Percentiles rank a stretch among this genome's conserved stretches.
phyloP scores from a whole-genome alignment of 225 moss, liverwort and hornwort species.

The Rhytidiadelphus loreus region DNA sequence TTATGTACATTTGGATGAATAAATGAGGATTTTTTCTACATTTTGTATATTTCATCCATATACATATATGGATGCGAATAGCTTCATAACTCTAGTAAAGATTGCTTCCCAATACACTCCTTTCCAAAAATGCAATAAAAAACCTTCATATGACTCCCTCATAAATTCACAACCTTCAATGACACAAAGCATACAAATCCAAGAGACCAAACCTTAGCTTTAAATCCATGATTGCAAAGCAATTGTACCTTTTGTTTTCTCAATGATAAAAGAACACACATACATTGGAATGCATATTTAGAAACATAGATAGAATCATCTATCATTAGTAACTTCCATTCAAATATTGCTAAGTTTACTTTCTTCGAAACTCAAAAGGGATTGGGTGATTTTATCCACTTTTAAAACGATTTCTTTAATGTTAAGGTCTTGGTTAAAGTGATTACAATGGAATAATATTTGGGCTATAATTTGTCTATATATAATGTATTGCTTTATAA shows the following conservation, averaged over 20 bases:
- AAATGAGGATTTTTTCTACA: too few relatives aligned
- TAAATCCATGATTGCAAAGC: not conserved
- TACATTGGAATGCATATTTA: not conserved
- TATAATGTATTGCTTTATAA: not conserved
- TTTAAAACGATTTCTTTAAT: too few relatives aligned
- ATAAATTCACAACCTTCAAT: not conserved
- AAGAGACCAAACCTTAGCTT: too few relatives aligned
- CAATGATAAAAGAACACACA: rapidly evolving
- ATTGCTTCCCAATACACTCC: too few relatives aligned
- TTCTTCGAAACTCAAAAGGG: not conserved
- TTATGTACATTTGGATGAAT: too few relatives aligned
- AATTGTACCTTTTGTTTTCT: not conserved
- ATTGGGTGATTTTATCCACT: not conserved
- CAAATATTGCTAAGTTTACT: not conserved
- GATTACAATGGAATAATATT: not conserved
- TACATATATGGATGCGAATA: too few relatives aligned
- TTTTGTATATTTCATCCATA: too few relatives aligned
- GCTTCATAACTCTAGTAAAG: too few relatives aligned
- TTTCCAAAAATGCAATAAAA: too few relatives aligned
- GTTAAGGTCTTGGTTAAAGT: too few relatives aligned
- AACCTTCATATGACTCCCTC: too few relatives aligned
- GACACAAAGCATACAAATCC: too few relatives aligned
- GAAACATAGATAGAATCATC: not conserved
- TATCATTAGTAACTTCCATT: not conserved
- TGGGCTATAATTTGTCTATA: not conserved